Base-by-base conservation (phyloP, 2,329 filamentous ascomycete genomes). In the Fusarium sp. region DNA sequence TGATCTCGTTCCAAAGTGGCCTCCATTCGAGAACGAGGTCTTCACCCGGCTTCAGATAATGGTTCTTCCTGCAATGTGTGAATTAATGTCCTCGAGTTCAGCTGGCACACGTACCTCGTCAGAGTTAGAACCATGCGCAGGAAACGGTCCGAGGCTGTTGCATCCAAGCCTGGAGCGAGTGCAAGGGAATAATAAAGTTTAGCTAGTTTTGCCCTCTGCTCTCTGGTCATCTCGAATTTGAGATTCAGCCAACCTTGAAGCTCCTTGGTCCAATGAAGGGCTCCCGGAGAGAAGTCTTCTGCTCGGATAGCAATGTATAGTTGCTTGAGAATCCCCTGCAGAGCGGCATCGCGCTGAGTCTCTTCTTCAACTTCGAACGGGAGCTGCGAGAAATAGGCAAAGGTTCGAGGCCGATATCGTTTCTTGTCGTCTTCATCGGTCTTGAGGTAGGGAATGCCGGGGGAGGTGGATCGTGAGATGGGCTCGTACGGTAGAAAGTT, bases 221-320 rank as follows among this genome's bases (percentile, higher is more conserved):
- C 91, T 74, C 93, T 89, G 47, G 93, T 93, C 78, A 97, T 93
- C 82, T 99, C 95, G 78, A 99, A 99, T 85, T 99, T 99, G 80
- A 99, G 89, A 55, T 92, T 92, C 71, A 99, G 86, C 96, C 97
- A 99, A 80, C 92, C 93, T 77, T 94, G 90, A 47, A 99, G 90
- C 86, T 99, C 96, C 72, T 95, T 90, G 18, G 96, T 98, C 96
- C 96, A 99, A 81, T 99, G 95, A 65, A 97, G 86, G 28, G 95
- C 96, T 33, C 96, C 96, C 0, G 95, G 93, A 24, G 92, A 91
- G 80, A 98, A 98, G 80, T 99, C 96, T 70, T 97, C 94, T 6
- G 96, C 92, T 77, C 94, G 91, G 68, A 99, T 86, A 59, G 95
- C 89, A 73, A 98, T 93, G 79, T 97, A 98, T 29, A 99, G 90